Evolutionary conservation across 176 grass and related monocot genomes (phyloP).

Genomic region (barley (Hordeum vulgare)): MorexV3_pseudomolecules_assembly NC_058521.1:547152068-547152567

Average conservation of each 20-base stretch:
- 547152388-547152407: neutral
- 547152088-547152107: conserved; percentile 10
- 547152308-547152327: neutral
- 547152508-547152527: neutral
- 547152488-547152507: neutral
- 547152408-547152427: neutral
- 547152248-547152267: neutral
- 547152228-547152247: neutral
- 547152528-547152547: neutral
- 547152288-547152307: neutral
- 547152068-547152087: neutral
- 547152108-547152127: neutral
- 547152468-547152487: neutral
- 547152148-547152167: neutral
- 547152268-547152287: neutral
- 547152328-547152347: neutral
- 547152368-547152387: neutral
- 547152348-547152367: neutral
- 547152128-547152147: neutral
- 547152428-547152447: neutral
- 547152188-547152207: neutral
- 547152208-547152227: neutral
- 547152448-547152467: neutral
- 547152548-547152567: neutral
- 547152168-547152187: neutral